Percentiles rank a stretch among this genome's conserved stretches.
phyloP scores from a whole-genome alignment of 176 grass and related monocot genomes.

The Olyra latifolia region DNA sequence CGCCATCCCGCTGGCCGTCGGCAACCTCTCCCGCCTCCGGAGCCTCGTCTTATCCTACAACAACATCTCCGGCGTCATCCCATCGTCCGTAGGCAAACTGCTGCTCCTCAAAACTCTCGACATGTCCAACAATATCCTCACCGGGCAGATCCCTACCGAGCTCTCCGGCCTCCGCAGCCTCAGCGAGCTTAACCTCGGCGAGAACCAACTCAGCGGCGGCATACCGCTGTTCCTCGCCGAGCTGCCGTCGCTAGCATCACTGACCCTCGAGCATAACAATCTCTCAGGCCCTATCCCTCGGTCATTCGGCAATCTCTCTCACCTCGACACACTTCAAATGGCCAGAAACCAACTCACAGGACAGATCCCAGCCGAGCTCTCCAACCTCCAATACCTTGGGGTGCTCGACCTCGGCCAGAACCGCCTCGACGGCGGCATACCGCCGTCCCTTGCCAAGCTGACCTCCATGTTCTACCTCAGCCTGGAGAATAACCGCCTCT shows the following conservation, averaged over 20 bases:
- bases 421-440: constrained; percentile 44
- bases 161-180: constrained; percentile 46
- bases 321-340: constrained; percentile 27
- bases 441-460: constrained; percentile 46
- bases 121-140: constrained; percentile 45
- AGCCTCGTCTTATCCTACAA: constrained; percentile 43
- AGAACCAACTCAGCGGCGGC: constrained; percentile 42
- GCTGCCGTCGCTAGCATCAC: constrained; percentile 34
- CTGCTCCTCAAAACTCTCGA: no score
- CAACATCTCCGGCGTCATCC: constrained; percentile 20
- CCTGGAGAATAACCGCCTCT: constrained; percentile 41
- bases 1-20: background rate
- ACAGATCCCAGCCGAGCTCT: constrained; percentile 60
- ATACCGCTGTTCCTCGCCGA: constrained; percentile 50
- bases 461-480: constrained; percentile 27
- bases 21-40: constrained; percentile 27
- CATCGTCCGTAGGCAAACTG: no score
- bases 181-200: background rate
- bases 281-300: constrained; percentile 50
- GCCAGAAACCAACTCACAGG: constrained; percentile 47
- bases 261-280: constrained; percentile 45
- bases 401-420: constrained; percentile 40
- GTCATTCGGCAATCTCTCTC: constrained; percentile 22
- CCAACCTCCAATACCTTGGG: constrained; percentile 10
- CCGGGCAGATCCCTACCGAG: constrained; percentile 56